Conservation (phyloP, 768 basidiomycete genomes). For the Hemileccinum rubropunctum region DNA sequence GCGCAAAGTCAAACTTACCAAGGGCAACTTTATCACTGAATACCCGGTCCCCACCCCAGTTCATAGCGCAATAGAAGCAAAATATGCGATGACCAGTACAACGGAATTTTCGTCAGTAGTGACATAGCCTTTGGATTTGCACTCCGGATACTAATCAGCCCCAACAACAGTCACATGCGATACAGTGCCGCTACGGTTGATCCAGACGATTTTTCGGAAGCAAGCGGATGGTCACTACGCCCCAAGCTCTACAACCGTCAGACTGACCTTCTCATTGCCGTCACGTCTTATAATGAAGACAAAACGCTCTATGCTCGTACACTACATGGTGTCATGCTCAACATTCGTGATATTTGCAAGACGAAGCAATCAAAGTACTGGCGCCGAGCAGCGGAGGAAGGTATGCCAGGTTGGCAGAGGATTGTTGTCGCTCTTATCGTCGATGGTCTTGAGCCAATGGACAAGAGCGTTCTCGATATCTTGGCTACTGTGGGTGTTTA, state of each 20-base stretch:
- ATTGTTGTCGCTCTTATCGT: constrained; percentile 89
- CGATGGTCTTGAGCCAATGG: constrained; percentile 93
- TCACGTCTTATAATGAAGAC: constrained; percentile 93
- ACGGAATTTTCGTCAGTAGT: constrained; percentile 93
- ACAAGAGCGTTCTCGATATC: constrained; percentile 89
- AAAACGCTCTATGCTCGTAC: constrained; percentile 90
- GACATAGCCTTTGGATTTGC: too few relatives aligned
- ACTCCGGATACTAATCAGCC: not conserved
- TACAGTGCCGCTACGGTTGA: constrained; percentile 92
- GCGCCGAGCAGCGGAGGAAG: constrained; percentile 79
- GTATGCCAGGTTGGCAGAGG: constrained; percentile 84
- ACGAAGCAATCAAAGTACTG: constrained; percentile 94
- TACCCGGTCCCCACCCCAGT: constrained; percentile 87
- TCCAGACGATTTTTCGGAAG: constrained; percentile 83
- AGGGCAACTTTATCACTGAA: constrained; percentile 91
- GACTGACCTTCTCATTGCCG: constrained; percentile 92
- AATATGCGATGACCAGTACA: constrained; percentile 67
- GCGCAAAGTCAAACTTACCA: constrained; percentile 90
- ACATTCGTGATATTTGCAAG: constrained; percentile 96
- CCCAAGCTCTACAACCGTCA: constrained; percentile 82
- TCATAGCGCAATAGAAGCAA: constrained; percentile 75
- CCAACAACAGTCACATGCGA: constrained; percentile 67
- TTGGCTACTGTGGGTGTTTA: constrained; percentile 90
- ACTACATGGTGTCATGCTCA: constrained; percentile 94
- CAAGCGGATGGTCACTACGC: constrained; percentile 81